Base-by-base conservation (phyloP, 2,329 filamentous ascomycete genomes). In the Verticillium albo-atrum region DNA sequence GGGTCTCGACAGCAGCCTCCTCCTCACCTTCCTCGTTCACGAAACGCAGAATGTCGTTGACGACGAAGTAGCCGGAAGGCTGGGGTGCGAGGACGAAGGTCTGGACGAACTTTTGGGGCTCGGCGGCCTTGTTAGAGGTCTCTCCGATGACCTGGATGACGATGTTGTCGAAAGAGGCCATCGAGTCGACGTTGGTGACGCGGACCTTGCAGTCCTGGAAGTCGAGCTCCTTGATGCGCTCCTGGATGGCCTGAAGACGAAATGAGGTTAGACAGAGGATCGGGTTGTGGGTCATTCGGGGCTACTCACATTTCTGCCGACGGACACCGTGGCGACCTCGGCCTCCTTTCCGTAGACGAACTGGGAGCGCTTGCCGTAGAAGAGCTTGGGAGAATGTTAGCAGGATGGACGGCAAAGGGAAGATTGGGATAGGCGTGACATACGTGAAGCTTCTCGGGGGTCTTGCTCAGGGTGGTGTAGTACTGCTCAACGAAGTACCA, bases 401-500 rank as follows among this genome's bases (percentile, higher is more conserved):
- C 47, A 62, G 58, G 32, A 25, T 32, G 32, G n/a, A 26, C 35
- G 47, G 15, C 30, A n/a, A 6, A 26, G 6, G 27, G 10, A 42
- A 20, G n/a, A 47, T 20, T 51, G 52, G 26, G 32, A n/a, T 20
- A 25, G 25, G 10, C 30, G 30, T 32, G 47, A 77, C 85, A 70
- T 77, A 89, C 86, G 72, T 92, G 94, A 69, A 99, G 90, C 78
- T 95, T 96, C 73, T 97, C 92, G 25, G 95, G 93, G 66, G 82
- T 90, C 78, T 94, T 93, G 86, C 93, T 97, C 72, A 99, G 80
- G 63, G 92, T 99, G 68, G 91, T 98, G 80, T 99, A 99, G 83
- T 97, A 99, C 77, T 97, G 92, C 84, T 98, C 93, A 61, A 99
- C 95, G 68, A 99, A 99, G 80, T 94, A 98, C 95, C 95, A 99